A percentile compares a stretch with the other conserved stretches of the same genome.
Evolutionary conservation across 306 rosid species (phyloP).

Genomic region (Cucurbita moschata): DNA sequence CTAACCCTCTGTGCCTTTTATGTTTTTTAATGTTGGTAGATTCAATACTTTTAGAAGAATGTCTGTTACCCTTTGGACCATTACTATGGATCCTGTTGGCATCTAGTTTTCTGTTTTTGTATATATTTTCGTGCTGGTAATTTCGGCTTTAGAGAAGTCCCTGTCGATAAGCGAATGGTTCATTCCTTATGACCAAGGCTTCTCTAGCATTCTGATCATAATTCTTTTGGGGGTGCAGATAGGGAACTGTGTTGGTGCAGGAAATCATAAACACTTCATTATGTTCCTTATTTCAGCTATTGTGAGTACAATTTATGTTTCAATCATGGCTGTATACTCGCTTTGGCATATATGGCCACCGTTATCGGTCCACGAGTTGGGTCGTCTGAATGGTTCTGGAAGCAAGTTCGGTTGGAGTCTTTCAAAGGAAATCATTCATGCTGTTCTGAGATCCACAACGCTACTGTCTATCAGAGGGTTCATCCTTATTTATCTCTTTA

Average conservation of each 20-base stretch:
- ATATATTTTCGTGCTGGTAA: neutral
- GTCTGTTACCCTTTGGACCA: neutral
- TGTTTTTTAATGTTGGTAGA: no score
- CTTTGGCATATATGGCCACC: conserved; percentile 50
- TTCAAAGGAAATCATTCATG: conserved; percentile 22
- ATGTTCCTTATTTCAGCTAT: conserved; percentile 76
- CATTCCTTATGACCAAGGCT: neutral
- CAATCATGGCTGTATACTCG: conserved; percentile 44
- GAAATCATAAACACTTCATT: conserved; percentile 68
- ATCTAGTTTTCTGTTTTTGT: neutral
- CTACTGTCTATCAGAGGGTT: conserved; percentile 64
- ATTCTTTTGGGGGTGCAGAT: conserved; percentile 39
- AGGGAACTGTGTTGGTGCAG: conserved; percentile 97
- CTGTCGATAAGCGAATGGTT: neutral
- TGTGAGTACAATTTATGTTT: conserved; percentile 45
- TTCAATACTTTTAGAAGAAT: neutral
- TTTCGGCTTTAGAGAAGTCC: neutral
- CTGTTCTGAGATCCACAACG: conserved; percentile 42
- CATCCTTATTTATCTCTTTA: conserved; percentile 55
- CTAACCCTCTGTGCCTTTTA: neutral
- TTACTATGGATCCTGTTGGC: neutral
- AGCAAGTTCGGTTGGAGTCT: conserved; percentile 14
- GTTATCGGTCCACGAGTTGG: conserved; percentile 8
- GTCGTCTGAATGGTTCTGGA: conserved; percentile 13
- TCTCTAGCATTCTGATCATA: neutral